Percentiles rank a stretch among this genome's conserved stretches.
Conservation (phyloP, 495 filamentous ascomycete species). For the Lichina pygmaea region DNA sequence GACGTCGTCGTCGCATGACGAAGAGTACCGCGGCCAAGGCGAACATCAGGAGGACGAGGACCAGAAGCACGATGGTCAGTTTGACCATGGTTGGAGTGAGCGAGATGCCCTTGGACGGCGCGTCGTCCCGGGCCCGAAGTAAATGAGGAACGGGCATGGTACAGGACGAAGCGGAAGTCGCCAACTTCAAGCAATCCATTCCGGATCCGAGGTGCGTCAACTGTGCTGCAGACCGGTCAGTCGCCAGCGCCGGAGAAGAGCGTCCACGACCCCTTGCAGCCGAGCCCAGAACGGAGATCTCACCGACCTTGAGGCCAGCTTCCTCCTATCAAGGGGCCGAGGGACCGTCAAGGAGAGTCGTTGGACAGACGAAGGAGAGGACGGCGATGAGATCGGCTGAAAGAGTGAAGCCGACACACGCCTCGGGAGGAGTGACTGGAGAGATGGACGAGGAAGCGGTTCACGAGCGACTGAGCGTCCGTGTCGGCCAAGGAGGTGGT, state of each 20-base stretch:
- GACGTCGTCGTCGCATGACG: conserved; percentile 39
- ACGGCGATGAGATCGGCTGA: conserved; percentile 34
- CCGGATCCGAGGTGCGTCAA: background rate
- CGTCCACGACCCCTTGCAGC: background rate
- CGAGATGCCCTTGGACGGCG: conserved; percentile 13
- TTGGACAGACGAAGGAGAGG: conserved; percentile 16
- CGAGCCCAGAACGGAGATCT: too few species aligned
- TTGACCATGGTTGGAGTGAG: conserved; percentile 32
- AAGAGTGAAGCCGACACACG: conserved; percentile 69
- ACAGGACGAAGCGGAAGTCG: conserved; percentile 2
- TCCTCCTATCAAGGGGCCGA: too few species aligned
- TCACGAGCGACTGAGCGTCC: too few species aligned
- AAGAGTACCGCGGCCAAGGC: conserved; percentile 36
- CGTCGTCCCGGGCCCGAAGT: conserved; percentile 23
- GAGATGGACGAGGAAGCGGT: background rate
- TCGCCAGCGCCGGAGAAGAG: background rate
- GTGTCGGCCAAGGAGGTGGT: too few species aligned
- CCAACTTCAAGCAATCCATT: background rate
- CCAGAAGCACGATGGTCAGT: conserved; percentile 54
- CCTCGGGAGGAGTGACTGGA: conserved; percentile 7
- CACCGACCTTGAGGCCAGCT: too few species aligned
- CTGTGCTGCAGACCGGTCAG: background rate
- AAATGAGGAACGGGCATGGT: conserved; percentile 21
- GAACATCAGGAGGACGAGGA: conserved; percentile 42
- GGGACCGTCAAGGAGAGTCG: too few species aligned